phyloP scores from a whole-genome alignment of 768 basidiomycete genomes.

The Mycena sanguinolenta region DNA sequence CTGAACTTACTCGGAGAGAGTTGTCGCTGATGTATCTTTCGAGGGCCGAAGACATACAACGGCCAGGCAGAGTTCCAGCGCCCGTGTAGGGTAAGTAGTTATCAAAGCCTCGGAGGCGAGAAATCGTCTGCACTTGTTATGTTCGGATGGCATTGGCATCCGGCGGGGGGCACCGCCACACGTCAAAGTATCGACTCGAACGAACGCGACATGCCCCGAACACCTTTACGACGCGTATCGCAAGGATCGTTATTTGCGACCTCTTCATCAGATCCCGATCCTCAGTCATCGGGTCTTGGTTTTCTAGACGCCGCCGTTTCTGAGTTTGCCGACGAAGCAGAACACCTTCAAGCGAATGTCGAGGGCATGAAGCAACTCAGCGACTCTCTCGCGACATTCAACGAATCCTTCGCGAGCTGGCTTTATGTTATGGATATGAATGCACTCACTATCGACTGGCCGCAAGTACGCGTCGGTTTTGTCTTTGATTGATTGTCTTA shows the following conservation, averaged over 20 bases:
- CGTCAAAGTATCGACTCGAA: too few species aligned
- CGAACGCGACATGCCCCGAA: conserved; percentile 65
- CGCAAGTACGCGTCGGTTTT: conserved; percentile 65
- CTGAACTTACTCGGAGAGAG: conserved; percentile 68
- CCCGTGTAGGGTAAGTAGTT: too few species aligned
- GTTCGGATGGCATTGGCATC: too few species aligned
- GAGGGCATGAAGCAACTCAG: conserved; percentile 79
- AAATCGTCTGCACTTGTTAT: too few species aligned
- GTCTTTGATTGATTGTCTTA: not conserved
- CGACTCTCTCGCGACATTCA: conserved; percentile 85
- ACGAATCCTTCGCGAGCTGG: conserved; percentile 94
- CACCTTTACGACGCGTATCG: conserved; percentile 90
- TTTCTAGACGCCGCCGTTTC: conserved; percentile 88
- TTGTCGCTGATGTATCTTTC: conserved; percentile 86
- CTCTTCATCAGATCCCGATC: conserved; percentile 83
- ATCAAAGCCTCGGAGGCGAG: too few species aligned
- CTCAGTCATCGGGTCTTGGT: conserved; percentile 82
- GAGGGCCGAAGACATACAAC: conserved; percentile 71
- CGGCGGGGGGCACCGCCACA: too few species aligned
- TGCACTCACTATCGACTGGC: conserved; percentile 93
- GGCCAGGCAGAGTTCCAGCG: too few species aligned
- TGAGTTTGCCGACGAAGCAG: conserved; percentile 91
- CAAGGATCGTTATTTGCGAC: conserved; percentile 91
- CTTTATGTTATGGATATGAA: conserved; percentile 96
- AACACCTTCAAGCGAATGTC: conserved; percentile 81